These are phyloP conservation scores for Plasmodium gaboni DNA, from an alignment of 169 alveolate genomes.

Conservation along the genomic window DNA sequence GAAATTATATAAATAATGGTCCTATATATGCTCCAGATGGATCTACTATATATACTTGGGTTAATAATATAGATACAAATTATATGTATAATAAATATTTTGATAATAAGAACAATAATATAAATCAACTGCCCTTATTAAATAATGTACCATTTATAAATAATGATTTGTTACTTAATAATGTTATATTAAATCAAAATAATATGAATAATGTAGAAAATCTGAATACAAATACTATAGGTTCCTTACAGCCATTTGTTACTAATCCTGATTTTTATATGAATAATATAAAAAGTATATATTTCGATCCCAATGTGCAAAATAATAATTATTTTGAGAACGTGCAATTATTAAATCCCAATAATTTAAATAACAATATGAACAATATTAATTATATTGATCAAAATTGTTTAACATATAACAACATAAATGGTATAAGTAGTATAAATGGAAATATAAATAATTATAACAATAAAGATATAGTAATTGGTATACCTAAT, in stretches of 20 bases:
- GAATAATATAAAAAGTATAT: neutral
- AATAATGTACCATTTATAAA: neutral
- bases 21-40: too few relatives aligned
- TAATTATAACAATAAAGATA: neutral
- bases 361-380: slow-evolving; percentile 1
- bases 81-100: too few relatives aligned
- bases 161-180: slow-evolving; percentile 23
- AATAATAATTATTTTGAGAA: neutral
- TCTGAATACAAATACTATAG: neutral
- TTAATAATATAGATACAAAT: too few relatives aligned
- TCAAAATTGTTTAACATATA: neutral
- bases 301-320: neutral
- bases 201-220: slow-evolving; percentile 7
- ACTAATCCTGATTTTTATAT: neutral
- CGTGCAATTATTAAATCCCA: neutral
- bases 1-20: too few relatives aligned
- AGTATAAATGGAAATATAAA: slow-evolving; percentile 11
- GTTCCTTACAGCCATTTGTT: neutral
- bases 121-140: neutral
- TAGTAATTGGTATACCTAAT: neutral
- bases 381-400: neutral
- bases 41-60: too few relatives aligned
- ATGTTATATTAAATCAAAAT: slow-evolving; percentile 21
- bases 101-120: too few relatives aligned
- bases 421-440: slow-evolving; percentile 1